phyloP scores from a whole-genome alignment of 441 rosid genomes.

The Manihot esculenta region DNA sequence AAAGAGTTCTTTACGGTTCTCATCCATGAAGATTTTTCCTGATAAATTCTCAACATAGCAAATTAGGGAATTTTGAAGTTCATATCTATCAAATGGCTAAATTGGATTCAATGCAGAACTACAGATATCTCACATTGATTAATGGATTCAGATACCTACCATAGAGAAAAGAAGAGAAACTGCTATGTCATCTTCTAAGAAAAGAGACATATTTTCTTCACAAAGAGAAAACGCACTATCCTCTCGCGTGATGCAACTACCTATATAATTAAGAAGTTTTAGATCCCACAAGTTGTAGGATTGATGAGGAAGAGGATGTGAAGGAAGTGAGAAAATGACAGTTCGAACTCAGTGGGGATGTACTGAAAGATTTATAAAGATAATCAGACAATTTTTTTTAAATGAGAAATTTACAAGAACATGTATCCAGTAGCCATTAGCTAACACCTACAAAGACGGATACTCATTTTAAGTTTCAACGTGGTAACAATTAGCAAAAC shows the following conservation, averaged over 20 bases:
- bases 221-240: no score
- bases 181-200: no score
- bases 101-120: no score
- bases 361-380: not conserved
- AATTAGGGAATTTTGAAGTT: no score
- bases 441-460: constrained; percentile 10
- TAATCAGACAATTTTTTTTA: not conserved
- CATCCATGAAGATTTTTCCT: not conserved
- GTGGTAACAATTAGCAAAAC: not conserved
- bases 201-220: no score
- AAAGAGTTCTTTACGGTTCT: not conserved
- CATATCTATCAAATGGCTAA: no score
- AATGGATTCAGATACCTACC: not conserved
- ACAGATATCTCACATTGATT: not conserved
- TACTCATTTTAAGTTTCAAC: no score
- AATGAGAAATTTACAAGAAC: not conserved
- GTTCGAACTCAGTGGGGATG: not conserved
- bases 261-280: not conserved
- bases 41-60: no score
- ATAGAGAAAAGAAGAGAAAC: not conserved
- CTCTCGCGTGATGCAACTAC: not conserved
- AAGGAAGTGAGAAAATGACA: not conserved
- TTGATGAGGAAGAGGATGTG: not conserved
- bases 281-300: not conserved
- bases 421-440: not conserved